These are phyloP conservation scores for Coemansia sp. DNA, from an alignment of 192 early-diverging fungal species.

Conservation along the genomic window DNA sequence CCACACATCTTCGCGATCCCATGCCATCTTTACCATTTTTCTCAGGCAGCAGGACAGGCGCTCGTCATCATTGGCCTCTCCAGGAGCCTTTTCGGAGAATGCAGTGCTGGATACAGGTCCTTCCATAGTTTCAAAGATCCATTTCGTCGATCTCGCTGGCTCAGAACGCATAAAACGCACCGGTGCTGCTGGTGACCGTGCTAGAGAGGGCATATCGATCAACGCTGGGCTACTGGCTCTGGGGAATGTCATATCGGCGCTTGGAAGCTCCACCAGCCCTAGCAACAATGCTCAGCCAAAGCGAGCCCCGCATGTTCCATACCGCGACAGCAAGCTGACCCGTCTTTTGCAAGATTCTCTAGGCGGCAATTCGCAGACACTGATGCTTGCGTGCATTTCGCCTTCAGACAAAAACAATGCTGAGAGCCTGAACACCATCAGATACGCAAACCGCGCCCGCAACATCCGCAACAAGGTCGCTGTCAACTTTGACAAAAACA, in stretches of 20 bases:
- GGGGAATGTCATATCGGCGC: conserved; percentile 96
- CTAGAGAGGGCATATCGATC: conserved; percentile 96
- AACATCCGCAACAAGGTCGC: conserved; percentile 93
- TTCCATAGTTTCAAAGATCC: conserved; percentile 80
- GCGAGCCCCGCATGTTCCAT: conserved; percentile 79
- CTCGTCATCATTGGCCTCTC: not conserved
- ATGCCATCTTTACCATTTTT: conserved; percentile 92
- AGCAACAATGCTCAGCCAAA: conserved; percentile 22
- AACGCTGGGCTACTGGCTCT: conserved; percentile 94
- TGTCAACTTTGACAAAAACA: conserved; percentile 64
- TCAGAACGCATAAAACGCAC: conserved; percentile 95
- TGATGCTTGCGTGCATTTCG: conserved; percentile 96
- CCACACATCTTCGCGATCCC: conserved; percentile 87
- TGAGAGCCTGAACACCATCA: conserved; percentile 95
- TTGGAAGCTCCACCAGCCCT: conserved; percentile 64
- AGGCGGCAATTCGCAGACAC: conserved; percentile 92
- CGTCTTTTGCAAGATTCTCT: conserved; percentile 93
- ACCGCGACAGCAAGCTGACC: conserved; percentile 97
- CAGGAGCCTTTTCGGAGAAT: not conserved
- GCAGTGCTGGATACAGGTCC: conserved; percentile 20
- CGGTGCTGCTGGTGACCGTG: conserved; percentile 89
- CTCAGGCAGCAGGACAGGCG: conserved; percentile 80
- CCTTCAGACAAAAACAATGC: conserved; percentile 82
- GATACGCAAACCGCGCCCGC: conserved; percentile 94
- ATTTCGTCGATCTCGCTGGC: conserved; percentile 99